These are phyloP conservation scores for Casuarina equisetifolia DNA, from an alignment of 306 rosid species.

Conservation along the genomic window DNA sequence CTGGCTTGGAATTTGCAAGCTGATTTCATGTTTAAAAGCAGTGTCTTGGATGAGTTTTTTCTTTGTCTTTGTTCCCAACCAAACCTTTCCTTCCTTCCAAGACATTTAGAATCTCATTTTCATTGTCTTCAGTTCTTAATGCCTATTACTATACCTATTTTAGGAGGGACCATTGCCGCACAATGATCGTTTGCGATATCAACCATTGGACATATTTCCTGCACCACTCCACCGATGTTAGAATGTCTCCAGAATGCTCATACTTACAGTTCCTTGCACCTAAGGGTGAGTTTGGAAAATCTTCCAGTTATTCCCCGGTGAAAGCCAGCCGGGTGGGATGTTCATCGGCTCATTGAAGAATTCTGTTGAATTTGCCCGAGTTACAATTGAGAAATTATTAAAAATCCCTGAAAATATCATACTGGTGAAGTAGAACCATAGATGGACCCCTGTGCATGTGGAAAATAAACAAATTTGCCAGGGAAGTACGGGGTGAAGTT, in stretches of 20 bases:
- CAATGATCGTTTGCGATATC: constrained; percentile 60
- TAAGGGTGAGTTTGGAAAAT: background rate
- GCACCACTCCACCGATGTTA: constrained; percentile 90
- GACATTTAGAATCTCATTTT: background rate
- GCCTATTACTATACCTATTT: constrained; percentile 1
- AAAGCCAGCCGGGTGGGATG: background rate
- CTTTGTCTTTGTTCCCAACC: background rate
- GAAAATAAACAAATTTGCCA: background rate
- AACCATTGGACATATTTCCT: constrained; percentile 58
- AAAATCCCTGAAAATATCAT: too few species aligned
- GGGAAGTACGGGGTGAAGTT: background rate
- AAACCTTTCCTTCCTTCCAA: background rate
- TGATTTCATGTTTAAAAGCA: background rate
- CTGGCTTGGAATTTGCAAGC: background rate
- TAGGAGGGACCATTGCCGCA: constrained; percentile 82
- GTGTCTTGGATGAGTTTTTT: background rate
- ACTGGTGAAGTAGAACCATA: too few species aligned
- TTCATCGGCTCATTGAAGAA: background rate
- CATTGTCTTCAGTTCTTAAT: background rate
- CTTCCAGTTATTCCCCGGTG: too few species aligned
- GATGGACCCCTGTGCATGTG: too few species aligned
- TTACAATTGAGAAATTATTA: background rate
- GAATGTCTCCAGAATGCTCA: constrained; percentile 24
- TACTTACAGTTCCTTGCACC: constrained; percentile 14
- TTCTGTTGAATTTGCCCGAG: background rate